Evolutionary conservation across 176 grass and related monocot species (phyloP).

Genomic region (Paspalum vaginatum): DNA sequence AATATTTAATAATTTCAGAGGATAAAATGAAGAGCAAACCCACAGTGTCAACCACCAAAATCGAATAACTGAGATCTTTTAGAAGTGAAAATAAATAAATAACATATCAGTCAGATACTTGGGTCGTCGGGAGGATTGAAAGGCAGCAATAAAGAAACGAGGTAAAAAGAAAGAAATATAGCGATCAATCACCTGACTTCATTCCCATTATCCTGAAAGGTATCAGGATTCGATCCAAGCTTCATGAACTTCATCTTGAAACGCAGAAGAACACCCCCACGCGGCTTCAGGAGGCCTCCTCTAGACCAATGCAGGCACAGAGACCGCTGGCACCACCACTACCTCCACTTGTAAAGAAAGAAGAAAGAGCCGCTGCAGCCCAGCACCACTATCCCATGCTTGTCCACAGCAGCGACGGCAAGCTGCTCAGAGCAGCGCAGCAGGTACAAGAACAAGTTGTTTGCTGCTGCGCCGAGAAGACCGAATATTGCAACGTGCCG

Average conservation of each 20-base stretch:
- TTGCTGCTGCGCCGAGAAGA: slow-evolving; percentile 25
- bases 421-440: slow-evolving; percentile 29
- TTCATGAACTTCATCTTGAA: slow-evolving; percentile 99
- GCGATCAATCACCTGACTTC: slow-evolving; percentile 67
- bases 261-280: slow-evolving; percentile 16
- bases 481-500: slow-evolving; percentile 61
- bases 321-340: not conserved
- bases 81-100: not conserved
- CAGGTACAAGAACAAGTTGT: slow-evolving; percentile 39
- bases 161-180: slow-evolving; percentile 35
- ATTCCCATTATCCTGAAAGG: slow-evolving; percentile 81
- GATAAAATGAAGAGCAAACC: not conserved
- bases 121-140: not conserved
- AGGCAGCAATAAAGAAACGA: slow-evolving; percentile 21
- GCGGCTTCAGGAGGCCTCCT: not conserved
- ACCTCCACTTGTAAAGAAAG: slow-evolving; percentile 35
- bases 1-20: not conserved
- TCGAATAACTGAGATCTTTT: not conserved
- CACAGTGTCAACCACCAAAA: not conserved
- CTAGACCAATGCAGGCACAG: slow-evolving; percentile 27
- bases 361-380: slow-evolving; percentile 10
- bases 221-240: slow-evolving; percentile 93
- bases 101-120: not conserved
- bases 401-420: slow-evolving; percentile 21
- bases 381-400: slow-evolving; percentile 32